Percentiles rank a stretch among this genome's conserved stretches.
Evolutionary conservation across 2,329 filamentous ascomycete genomes (phyloP).

Genomic region (Fusarium gaditjirri): DNA sequence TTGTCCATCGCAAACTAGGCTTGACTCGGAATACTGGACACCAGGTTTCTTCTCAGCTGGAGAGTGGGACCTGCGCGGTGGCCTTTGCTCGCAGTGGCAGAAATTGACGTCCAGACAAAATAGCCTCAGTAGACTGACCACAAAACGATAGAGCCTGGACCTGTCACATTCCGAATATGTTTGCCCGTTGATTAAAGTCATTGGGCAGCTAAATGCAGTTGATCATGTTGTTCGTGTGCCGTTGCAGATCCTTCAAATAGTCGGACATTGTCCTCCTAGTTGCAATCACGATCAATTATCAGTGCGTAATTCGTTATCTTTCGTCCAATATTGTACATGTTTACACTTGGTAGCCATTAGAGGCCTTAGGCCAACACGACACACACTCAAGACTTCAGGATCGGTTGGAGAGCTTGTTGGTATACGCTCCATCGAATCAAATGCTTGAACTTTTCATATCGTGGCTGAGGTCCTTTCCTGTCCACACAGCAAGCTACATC

Average conservation of each 20-base stretch:
- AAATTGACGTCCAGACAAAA: neutral
- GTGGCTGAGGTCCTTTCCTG: neutral
- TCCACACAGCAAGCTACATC: neutral
- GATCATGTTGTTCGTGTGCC: neutral
- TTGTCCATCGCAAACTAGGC: neutral
- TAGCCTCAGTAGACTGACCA: neutral
- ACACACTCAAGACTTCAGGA: neutral
- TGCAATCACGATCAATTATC: neutral
- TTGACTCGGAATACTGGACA: neutral
- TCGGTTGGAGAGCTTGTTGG: neutral
- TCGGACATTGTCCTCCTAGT: neutral
- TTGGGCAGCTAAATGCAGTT: constrained; percentile 3
- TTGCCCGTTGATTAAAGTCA: constrained; percentile 3
- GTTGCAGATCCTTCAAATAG: neutral
- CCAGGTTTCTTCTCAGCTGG: neutral
- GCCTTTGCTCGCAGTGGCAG: neutral
- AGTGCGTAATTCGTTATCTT: neutral
- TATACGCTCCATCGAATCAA: neutral
- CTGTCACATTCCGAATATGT: neutral
- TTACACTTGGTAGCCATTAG: neutral
- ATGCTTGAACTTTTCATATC: neutral
- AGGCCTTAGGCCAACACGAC: neutral
- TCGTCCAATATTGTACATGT: neutral
- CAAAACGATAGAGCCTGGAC: neutral
- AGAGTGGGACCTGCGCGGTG: neutral